Conservation (phyloP, 2,329 filamentous ascomycete species). For the Apiospora malaysiana region DNA sequence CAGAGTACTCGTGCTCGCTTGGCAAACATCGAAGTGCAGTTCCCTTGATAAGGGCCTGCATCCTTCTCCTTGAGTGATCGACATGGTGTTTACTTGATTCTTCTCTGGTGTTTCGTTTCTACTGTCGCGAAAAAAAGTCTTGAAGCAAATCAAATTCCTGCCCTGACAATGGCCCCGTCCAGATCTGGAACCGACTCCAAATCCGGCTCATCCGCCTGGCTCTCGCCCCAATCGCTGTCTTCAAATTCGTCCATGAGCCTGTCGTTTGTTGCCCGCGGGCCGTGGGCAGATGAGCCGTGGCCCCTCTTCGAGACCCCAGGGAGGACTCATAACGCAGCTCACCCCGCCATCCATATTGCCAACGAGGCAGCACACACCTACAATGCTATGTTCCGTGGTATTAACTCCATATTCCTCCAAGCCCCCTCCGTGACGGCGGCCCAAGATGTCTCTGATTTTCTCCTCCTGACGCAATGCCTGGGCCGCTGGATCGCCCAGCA, state of each 20-base stretch:
- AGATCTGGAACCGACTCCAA: not conserved
- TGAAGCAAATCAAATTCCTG: not conserved
- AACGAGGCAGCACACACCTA: conserved; percentile 42
- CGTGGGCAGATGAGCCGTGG: conserved; percentile 39
- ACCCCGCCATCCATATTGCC: conserved; percentile 37
- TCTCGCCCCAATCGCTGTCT: not conserved
- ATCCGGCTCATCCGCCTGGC: not conserved
- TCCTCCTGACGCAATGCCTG: conserved; percentile 40
- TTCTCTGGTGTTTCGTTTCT: not conserved
- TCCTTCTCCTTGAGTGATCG: not conserved
- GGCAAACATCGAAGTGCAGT: not conserved
- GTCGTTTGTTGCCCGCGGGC: conserved; percentile 24
- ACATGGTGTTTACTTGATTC: conserved; percentile 11
- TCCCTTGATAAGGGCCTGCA: not conserved
- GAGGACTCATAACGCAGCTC: conserved; percentile 29
- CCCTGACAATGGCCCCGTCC: conserved; percentile 9
- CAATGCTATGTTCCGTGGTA: conserved; percentile 43
- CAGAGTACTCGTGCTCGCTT: not conserved
- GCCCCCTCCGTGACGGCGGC: conserved; percentile 37
- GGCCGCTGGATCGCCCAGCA: conserved; percentile 39
- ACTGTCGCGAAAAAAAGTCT: not conserved
- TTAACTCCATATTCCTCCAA: conserved; percentile 46
- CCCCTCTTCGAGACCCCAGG: conserved; percentile 36
- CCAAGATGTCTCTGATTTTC: conserved; percentile 40
- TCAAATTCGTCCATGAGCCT: not conserved